phyloP scores from a whole-genome alignment of 768 basidiomycete species.

The Gautieria morchelliformis region DNA sequence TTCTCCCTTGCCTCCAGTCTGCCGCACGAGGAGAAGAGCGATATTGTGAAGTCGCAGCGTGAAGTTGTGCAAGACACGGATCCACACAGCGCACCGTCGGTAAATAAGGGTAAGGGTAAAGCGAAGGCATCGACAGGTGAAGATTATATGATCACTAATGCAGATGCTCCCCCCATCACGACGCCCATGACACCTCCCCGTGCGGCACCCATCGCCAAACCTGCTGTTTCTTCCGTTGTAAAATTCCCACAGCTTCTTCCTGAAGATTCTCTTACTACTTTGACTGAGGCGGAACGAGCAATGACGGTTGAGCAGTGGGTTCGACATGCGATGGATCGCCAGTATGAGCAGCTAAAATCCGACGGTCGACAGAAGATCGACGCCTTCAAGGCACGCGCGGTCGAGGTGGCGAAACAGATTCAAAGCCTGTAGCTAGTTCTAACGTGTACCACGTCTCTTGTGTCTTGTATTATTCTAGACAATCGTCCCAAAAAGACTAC shows the following conservation, averaged over 20 bases:
- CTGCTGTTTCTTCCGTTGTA: neutral
- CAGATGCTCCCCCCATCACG: neutral
- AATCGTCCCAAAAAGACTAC: neutral
- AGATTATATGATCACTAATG: neutral
- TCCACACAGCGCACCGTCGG: neutral
- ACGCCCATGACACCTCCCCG: neutral
- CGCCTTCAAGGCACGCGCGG: constrained; percentile 37
- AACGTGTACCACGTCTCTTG: neutral
- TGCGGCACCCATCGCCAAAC: neutral
- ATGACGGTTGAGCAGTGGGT: constrained; percentile 86
- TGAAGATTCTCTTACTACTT: constrained; percentile 13
- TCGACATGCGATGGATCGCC: constrained; percentile 58
- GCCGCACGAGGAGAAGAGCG: neutral
- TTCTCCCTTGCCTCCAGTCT: neutral
- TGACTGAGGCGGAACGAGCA: constrained; percentile 57
- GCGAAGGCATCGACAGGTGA: neutral
- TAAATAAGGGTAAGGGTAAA: neutral
- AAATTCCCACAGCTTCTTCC: neutral
- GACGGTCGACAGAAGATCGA: constrained; percentile 44
- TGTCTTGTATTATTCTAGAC: neutral
- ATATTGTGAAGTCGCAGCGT: neutral
- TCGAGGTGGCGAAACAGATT: constrained; percentile 24
- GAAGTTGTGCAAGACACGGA: neutral
- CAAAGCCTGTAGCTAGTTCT: constrained; percentile 10
- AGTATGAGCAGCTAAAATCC: constrained; percentile 48